Conservation (phyloP, 768 basidiomycete genomes). For the Serendipita sp. region DNA sequence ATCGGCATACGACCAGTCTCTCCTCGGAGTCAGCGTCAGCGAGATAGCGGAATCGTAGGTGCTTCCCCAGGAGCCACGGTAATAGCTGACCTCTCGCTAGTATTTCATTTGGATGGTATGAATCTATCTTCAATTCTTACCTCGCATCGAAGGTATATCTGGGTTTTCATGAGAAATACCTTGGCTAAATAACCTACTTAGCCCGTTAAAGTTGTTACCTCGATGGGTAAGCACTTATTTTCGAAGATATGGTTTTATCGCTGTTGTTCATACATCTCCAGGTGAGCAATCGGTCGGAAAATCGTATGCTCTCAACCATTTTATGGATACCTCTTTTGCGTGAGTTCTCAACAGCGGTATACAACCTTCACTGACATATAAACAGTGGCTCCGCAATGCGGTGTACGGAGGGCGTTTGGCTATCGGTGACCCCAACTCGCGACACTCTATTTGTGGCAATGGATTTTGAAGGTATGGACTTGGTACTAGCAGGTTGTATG, state of each 20-base stretch:
- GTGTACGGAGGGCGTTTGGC: conserved; percentile 42
- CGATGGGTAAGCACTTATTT: conserved; percentile 32
- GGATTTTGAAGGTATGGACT: conserved; percentile 58
- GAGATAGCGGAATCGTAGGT: conserved; percentile 32
- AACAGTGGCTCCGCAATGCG: conserved; percentile 1
- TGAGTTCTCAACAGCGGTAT: neutral
- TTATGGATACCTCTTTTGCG: conserved; percentile 49
- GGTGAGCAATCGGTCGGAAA: conserved; percentile 54
- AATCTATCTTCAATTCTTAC: conserved; percentile 46
- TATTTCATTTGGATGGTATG: conserved; percentile 49
- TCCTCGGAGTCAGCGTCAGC: conserved; percentile 44
- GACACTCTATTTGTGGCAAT: conserved; percentile 40
- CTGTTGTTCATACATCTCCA: conserved; percentile 15
- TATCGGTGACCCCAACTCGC: conserved; percentile 47
- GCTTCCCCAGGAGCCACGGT: neutral
- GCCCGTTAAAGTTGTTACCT: conserved; percentile 51
- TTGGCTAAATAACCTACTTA: conserved; percentile 14
- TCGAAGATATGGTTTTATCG: neutral
- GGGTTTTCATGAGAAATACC: neutral
- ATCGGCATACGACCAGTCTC: conserved; percentile 31
- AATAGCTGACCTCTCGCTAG: neutral
- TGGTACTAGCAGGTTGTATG: neutral
- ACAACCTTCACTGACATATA: neutral
- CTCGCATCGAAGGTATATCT: conserved; percentile 38
- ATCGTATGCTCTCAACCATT: conserved; percentile 41